Conservation (phyloP, 306 rosid genomes). For the Malus orientalis region DNA sequence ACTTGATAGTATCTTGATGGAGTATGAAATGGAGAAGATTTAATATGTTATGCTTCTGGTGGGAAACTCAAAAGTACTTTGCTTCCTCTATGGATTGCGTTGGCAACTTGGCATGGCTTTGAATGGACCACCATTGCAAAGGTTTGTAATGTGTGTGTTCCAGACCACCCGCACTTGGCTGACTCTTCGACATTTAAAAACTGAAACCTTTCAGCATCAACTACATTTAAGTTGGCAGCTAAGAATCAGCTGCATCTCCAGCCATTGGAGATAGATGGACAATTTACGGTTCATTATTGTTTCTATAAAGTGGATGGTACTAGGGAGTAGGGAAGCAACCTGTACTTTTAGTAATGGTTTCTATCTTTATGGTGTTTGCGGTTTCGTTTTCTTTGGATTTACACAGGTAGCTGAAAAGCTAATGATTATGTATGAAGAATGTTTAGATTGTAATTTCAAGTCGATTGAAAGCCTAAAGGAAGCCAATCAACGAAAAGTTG, state of each 20-base stretch:
- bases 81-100: not conserved
- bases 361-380: not conserved
- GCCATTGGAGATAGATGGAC: not conserved
- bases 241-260: not conserved
- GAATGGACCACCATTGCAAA: not conserved
- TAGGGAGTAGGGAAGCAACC: not conserved
- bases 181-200: not conserved
- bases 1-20: not conserved
- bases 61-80: not conserved
- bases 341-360: not conserved
- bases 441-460: conserved; percentile 42
- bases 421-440: conserved; percentile 55
- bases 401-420: conserved; percentile 52
- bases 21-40: not conserved
- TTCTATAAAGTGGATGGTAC: not conserved
- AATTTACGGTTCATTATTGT: not conserved
- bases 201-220: not conserved
- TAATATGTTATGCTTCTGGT: not conserved
- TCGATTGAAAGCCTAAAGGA: conserved; percentile 43
- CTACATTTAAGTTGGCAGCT: not conserved
- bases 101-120: not conserved
- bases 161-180: not conserved
- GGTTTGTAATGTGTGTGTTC: not conserved
- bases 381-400: not conserved
- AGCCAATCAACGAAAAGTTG: conserved; percentile 27